These are phyloP conservation scores for Kodamaea lidongshanica DNA, from an alignment of 805 yeast species.

Conservation along the genomic window DNA sequence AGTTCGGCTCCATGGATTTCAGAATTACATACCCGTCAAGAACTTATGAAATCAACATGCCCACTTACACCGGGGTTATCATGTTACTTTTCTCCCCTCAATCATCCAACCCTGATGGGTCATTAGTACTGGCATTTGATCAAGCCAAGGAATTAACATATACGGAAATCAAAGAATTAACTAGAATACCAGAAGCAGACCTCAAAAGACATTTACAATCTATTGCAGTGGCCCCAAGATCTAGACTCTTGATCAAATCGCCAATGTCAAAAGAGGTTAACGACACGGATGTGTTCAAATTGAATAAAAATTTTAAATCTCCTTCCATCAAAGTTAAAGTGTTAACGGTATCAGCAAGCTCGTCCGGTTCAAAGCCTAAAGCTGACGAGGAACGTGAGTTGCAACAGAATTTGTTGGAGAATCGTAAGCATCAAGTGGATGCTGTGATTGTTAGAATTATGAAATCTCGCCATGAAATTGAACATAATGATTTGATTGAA, in stretches of 20 bases:
- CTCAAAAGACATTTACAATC: conserved; percentile 74
- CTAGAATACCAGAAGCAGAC: conserved; percentile 70
- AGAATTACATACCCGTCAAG: conserved; percentile 61
- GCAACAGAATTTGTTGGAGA: conserved; percentile 50
- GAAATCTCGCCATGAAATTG: conserved; percentile 62
- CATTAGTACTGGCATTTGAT: conserved; percentile 36
- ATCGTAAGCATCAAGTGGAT: conserved; percentile 63
- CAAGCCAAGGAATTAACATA: conserved; percentile 52
- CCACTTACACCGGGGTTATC: conserved; percentile 75
- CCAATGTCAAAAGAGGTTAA: conserved; percentile 73
- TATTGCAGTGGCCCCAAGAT: conserved; percentile 75
- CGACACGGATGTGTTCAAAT: conserved; percentile 53
- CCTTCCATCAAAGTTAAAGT: conserved; percentile 69
- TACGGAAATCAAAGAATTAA: conserved; percentile 55
- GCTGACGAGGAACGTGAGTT: conserved; percentile 52
- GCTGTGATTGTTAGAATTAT: conserved; percentile 86
- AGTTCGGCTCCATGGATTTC: conserved; percentile 77
- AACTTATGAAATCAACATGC: conserved; percentile 72
- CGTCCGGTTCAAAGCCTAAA: conserved; percentile 36
- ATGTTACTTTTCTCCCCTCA: conserved; percentile 60
- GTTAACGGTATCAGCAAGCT: conserved; percentile 51
- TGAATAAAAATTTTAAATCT: conserved; percentile 65
- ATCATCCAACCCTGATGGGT: conserved; percentile 24
- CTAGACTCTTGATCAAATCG: conserved; percentile 63
- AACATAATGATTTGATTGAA: conserved; percentile 60